Percentiles rank a stretch among this genome's conserved stretches.
Conservation (phyloP, 108 stramenopile species). For the Schizochytrium sp. region DNA sequence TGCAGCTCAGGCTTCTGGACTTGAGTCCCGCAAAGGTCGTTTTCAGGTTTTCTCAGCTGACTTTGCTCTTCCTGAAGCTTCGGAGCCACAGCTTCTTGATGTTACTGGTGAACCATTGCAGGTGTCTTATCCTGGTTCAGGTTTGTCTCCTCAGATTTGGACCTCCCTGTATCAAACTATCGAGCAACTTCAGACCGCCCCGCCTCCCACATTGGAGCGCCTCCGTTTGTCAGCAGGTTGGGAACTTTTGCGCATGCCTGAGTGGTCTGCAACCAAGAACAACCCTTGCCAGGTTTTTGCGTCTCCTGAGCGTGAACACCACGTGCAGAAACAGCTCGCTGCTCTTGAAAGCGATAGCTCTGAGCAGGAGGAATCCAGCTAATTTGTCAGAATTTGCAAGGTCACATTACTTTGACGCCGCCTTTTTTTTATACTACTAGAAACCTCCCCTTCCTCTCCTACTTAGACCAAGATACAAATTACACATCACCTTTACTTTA, state of each 20-base stretch:
- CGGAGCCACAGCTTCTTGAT: slow-evolving; percentile 10
- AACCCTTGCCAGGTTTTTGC: not conserved
- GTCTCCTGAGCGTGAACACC: no score
- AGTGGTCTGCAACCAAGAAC: not conserved
- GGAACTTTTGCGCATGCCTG: slow-evolving; percentile 16
- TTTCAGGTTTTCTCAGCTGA: slow-evolving; percentile 38
- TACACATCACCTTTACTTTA: no score
- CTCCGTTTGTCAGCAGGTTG: slow-evolving; percentile 17
- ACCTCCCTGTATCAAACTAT: not conserved
- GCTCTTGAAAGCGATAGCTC: no score
- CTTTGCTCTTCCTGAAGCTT: not conserved
- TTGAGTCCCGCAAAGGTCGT: slow-evolving; percentile 34
- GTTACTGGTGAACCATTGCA: slow-evolving; percentile 3
- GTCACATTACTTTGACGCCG: no score
- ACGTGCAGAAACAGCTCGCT: no score
- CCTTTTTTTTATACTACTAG: no score
- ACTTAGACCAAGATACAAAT: no score
- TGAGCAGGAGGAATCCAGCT: no score
- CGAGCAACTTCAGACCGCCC: slow-evolving; percentile 43
- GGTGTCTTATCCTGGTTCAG: slow-evolving; percentile 32
- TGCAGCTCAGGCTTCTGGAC: not conserved
- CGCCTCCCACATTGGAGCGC: not conserved
- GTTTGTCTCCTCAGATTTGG: slow-evolving; percentile 14
- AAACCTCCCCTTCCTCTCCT: no score
- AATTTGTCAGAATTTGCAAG: no score